Base-by-base conservation (phyloP, 2,329 filamentous ascomycete species). In the Ascochyta koolunga region DNA sequence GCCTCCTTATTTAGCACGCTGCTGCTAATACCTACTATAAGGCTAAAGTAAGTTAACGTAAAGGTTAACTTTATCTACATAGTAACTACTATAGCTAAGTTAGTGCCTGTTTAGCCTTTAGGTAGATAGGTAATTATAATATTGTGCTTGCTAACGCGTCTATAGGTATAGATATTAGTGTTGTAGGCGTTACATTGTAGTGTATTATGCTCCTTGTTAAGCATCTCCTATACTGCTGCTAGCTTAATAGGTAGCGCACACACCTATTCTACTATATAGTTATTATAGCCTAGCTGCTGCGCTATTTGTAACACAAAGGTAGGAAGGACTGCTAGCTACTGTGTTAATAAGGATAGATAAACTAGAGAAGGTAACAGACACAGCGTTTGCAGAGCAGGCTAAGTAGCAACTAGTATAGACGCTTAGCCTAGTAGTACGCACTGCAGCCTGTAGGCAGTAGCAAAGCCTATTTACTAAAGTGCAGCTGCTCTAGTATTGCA, bases 51-150 rank as follows among this genome's bases (percentile, higher is more conserved):
- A 29, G 78, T 71, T 3, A 25, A 44, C 5, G 29, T 35, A 51
- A 76, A 77, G 4, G 63, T 68, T 4, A 50, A 46, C 15, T 52
- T 40, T 58, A 76, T 68, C 13, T 65, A 45, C n/a, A 46, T 62
- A 3, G 66, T 68, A 11, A 69, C 69, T 1, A 52, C 58, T 18
- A 72, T 70, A 1, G 74, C 68, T 5, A 67, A 53, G 33, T 33
- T 66, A 3, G 46, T 74, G 11, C 75, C 75, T 35, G 65, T 64
- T 11, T 19, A 39, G 5, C 51, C 51, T 4, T 16, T 33, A 10
- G 51, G 51, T 2, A 54, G 33, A 29, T 39, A 49, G 10, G 39
- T 33, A 10, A 49, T 44, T 0, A 40, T 44, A 1, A 54, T 25
- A 10, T 49, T 49, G 33, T 54, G 51, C 11, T 42, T 44, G 16